A percentile compares a stretch with the other conserved stretches of the same genome.
Conservation (phyloP, 345 rosid genomes). For the Gossypium stocksii region DNA sequence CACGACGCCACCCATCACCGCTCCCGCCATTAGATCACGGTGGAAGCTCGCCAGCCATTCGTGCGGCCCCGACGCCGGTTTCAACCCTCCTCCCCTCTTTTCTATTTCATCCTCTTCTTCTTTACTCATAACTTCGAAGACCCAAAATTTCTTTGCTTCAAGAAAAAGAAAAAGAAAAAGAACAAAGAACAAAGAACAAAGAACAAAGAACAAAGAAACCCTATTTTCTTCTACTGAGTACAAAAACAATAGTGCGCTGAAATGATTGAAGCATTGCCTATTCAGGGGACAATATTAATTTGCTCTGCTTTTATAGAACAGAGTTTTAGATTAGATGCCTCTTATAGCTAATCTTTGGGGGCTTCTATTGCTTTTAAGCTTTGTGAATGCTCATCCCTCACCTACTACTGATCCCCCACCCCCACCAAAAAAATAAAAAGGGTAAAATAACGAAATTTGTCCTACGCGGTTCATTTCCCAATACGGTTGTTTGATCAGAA, state of each 20-base stretch:
- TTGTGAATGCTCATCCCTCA: background rate
- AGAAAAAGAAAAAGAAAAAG: background rate
- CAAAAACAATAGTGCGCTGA: background rate
- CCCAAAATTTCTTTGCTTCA: background rate
- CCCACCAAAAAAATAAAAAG: too few relatives aligned
- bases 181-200: background rate
- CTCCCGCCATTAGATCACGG: slow-evolving; percentile 87
- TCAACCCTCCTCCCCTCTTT: slow-evolving; percentile 16
- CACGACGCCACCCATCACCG: slow-evolving; percentile 86
- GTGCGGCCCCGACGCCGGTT: slow-evolving; percentile 13
- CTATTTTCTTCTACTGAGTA: background rate
- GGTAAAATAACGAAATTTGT: background rate
- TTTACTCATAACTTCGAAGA: slow-evolving; percentile 27
- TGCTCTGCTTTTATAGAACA: background rate
- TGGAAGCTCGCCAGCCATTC: slow-evolving; percentile 55
- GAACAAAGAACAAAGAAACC: background rate
- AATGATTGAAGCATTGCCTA: background rate
- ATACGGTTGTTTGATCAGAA: background rate
- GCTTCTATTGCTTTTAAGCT: background rate
- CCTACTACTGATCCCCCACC: background rate
- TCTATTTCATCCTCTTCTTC: slow-evolving; percentile 45
- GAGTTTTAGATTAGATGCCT: slow-evolving; percentile 12
- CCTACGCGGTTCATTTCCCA: slow-evolving; percentile 2
- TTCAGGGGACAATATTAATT: background rate
- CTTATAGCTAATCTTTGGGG: slow-evolving; percentile 24